A percentile compares a stretch with the other conserved stretches of the same genome.
Conservation (phyloP, 139 green algal species). For the Picochlorum sp. region DNA sequence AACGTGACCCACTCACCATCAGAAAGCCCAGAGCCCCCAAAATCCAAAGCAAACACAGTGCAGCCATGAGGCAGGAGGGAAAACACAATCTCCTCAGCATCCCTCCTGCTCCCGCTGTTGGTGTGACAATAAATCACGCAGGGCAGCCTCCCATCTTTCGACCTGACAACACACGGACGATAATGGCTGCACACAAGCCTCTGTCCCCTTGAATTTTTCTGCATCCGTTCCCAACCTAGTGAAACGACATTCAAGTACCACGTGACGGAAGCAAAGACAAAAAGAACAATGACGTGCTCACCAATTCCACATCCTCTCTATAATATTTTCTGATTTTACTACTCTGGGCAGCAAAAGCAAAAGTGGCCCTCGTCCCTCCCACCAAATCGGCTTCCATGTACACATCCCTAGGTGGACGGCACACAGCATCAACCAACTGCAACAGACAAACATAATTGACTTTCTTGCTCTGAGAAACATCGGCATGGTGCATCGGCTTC, state of each 20-base stretch:
- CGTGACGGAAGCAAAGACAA: background rate
- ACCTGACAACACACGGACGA: conserved; percentile 27
- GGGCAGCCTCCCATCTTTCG: conserved; percentile 34
- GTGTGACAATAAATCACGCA: conserved; percentile 82
- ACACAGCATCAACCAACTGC: conserved; percentile 57
- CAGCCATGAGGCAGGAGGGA: conserved; percentile 61
- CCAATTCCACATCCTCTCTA: conserved; percentile 11
- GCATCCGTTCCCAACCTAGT: background rate
- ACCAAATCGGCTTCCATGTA: conserved; percentile 45
- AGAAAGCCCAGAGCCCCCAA: conserved; percentile 75
- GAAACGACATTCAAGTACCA: background rate
- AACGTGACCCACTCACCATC: conserved; percentile 87
- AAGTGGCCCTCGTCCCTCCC: conserved; percentile 31
- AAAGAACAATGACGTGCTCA: background rate
- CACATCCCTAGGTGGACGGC: conserved; percentile 60
- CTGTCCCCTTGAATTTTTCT: conserved; percentile 55
- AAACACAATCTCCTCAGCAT: conserved; percentile 70
- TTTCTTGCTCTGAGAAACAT: no score
- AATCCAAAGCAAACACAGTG: conserved; percentile 78
- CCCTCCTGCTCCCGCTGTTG: conserved; percentile 73
- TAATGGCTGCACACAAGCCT: conserved; percentile 66
- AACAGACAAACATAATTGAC: no score
- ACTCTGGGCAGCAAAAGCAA: conserved; percentile 19
- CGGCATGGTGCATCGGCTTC: no score
- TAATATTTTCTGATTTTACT: conserved; percentile 19